Evolutionary conservation across 129 eudicot species (phyloP), one percentile per base, ranked within the genome.

Genomic region (Escallonia rubra): DNA sequence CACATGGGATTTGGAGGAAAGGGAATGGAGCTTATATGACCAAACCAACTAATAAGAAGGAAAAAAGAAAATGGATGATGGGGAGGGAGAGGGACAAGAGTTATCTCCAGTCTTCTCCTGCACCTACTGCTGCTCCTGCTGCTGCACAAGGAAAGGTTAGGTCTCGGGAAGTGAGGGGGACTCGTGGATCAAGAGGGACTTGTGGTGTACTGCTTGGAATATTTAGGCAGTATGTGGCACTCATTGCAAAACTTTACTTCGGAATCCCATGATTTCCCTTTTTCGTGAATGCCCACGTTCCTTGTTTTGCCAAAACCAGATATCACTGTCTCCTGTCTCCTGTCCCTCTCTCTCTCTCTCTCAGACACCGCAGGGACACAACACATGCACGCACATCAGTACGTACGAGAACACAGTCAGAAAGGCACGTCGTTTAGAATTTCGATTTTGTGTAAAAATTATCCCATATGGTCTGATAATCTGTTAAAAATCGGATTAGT

Each of bases 231-330:
- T 23, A 23, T 23, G 60, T 42, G 64, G 47, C 64, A 41, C n/a
- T 60, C 4, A 47, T 8, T 14, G 2, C 6, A 67, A 15, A 5
- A 61, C 16, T 4, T 11, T 50, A 0, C n/a, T 34, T 67, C 23
- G 59, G 63, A 56, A 54, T 67, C 72, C 63, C 44, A 54, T 16
- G 4, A 4, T 10, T 54, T 67, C 42, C n/a, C 42, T 11, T 67
- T 55, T 68, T 57, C 34, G 7, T 57, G 9, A 68, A 56, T 16
- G 42, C 72, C 72, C 63, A 44, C 57, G 63, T 68, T 68, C 47
- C 72, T 68, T 57, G 72, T 55, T 68, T 56, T 44, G 54, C 64
- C 72, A 49, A 68, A 68, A 55, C 43, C 44, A 55, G 63, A 68
- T 68, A 4, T 9, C 14, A 42, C 54, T 68, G 63, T 34, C 64